Conservation (phyloP, 768 basidiomycete genomes). For the Tephrocybe sp. region DNA sequence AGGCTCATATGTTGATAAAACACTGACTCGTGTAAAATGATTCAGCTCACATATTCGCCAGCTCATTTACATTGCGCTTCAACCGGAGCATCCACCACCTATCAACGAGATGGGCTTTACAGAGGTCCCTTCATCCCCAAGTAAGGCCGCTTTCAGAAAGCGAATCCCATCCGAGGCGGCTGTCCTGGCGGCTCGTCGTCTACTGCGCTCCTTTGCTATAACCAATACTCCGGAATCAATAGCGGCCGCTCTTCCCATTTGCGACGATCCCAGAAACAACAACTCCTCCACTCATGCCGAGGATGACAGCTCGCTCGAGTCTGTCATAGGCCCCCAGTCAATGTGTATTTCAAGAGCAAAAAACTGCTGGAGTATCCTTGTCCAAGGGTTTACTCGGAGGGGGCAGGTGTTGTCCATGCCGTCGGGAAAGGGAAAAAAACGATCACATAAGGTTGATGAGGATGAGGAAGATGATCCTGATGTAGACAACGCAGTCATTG, state of each 20-base stretch:
- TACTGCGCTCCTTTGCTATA: constrained; percentile 53
- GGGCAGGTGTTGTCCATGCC: constrained; percentile 26
- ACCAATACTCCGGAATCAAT: constrained; percentile 59
- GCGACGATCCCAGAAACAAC: constrained; percentile 28
- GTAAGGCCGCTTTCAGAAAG: constrained; percentile 43
- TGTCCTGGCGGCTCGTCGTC: constrained; percentile 48
- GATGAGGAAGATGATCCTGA: constrained; percentile 15
- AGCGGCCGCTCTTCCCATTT: constrained; percentile 55
- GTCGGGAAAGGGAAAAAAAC: constrained; percentile 36
- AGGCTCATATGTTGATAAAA: no score
- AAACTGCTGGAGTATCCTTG: constrained; percentile 63
- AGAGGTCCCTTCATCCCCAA: constrained; percentile 42
- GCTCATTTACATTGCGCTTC: constrained; percentile 69
- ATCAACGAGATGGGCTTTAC: constrained; percentile 21
- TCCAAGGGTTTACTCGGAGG: constrained; percentile 49
- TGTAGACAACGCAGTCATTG: constrained; percentile 39
- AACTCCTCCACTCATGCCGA: constrained; percentile 11
- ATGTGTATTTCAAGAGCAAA: constrained; percentile 51
- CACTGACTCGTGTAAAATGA: constrained; percentile 7
- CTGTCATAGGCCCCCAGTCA: constrained; percentile 56
- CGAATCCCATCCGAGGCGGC: constrained; percentile 44
- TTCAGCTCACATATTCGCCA: constrained; percentile 64
- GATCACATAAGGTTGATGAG: constrained; percentile 26
- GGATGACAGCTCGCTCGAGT: constrained; percentile 46
- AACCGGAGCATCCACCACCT: constrained; percentile 39